Conservation (phyloP, 768 basidiomycete species). For the Suillus alpinus region DNA sequence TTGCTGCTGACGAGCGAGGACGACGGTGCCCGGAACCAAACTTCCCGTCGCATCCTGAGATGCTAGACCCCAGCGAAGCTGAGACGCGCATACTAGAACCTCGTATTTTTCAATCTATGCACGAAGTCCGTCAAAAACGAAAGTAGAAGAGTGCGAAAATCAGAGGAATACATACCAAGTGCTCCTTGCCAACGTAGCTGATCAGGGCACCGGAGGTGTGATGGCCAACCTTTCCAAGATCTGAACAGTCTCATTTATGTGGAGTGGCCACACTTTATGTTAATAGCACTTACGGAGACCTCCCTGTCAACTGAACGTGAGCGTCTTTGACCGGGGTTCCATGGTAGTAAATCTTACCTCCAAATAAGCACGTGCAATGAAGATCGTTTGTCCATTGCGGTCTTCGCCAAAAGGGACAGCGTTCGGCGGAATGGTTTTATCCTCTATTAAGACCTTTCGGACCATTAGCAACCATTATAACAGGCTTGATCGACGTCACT, state of each 20-base stretch:
- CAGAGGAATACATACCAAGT: conserved; percentile 19
- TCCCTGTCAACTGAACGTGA: background rate
- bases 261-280: background rate
- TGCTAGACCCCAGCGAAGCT: conserved; percentile 31
- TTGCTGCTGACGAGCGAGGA: conserved; percentile 22
- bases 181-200: conserved; percentile 33
- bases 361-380: conserved; percentile 24
- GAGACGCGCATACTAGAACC: conserved; percentile 34
- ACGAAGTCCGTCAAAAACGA: conserved; percentile 2
- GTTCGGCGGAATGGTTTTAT: conserved; percentile 27
- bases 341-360: background rate
- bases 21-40: conserved; percentile 27
- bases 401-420: conserved; percentile 27
- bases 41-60: conserved; percentile 6
- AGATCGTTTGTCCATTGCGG: conserved; percentile 21
- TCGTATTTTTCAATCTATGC: conserved; percentile 30
- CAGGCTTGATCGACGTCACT: background rate
- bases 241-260: conserved; percentile 10
- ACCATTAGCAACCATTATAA: background rate
- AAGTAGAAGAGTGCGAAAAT: background rate
- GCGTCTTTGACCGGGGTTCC: background rate
- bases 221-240: conserved; percentile 33
- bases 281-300: conserved; percentile 4
- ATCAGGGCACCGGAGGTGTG: conserved; percentile 32
- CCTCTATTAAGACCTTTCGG: conserved; percentile 21